Evolutionary conservation across 2,329 filamentous ascomycete species (phyloP), one percentile per base, ranked within the genome.

Genomic region (Herpotrichia juniperi): DNA sequence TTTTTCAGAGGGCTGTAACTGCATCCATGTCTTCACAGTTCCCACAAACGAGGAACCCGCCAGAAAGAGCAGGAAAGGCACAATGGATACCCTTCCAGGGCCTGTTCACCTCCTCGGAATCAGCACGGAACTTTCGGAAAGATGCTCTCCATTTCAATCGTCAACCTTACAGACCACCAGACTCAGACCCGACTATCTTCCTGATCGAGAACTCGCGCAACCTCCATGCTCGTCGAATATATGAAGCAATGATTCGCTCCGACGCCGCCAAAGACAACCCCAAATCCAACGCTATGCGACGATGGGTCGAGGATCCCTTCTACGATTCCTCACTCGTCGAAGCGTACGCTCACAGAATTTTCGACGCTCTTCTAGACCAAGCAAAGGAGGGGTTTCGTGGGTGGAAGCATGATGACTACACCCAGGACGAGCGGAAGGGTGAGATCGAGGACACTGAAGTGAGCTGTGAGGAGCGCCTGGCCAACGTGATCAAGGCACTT

Each of bases 351-450:
- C 67, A 73, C 50, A 71, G 72, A 40, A 54, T 73, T 9, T 61
- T 72, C 12, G 69, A 73, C 46, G 67, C 63, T 47, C 46, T 72
- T 16, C 45, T 73, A 2, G 45, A 58, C 25, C 69, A 71, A 37
- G 66, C 61, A 3, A 63, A 63, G 24, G 48, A 63, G 9, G 69
- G 69, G 0, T 73, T 71, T 30, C 66, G 69, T 11, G 69, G 69
- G 7, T 73, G 68, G 67, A 53, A 59, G 10, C 69, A 72, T 43
- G 71, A 71, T 37, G 69, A 73, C 51, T 72, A 73, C 42, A 66
- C 67, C 1, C 59, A 59, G 2, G 69, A 72, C 26, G 69, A 72
- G 17, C 67, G 69, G 9, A 73, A 72, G 35, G 65, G 66, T 5
- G 69, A 72, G 30, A 62, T 65, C 19, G 67, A 69, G 26, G 69